Evolutionary conservation across 768 basidiomycete species (phyloP).

Genomic region (Sarcodon sp.): DNA sequence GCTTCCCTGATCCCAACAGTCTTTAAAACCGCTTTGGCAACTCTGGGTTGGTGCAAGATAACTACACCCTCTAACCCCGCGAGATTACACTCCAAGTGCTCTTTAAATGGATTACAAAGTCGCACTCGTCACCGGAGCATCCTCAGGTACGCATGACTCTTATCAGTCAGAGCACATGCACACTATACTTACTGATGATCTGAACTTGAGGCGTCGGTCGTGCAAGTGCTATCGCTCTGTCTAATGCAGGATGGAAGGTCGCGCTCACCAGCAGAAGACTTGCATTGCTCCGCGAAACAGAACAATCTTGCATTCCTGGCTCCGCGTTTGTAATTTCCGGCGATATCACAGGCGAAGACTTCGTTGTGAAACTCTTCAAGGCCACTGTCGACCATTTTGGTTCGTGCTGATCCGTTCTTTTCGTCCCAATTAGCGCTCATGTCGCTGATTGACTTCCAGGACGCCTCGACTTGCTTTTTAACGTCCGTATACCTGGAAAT

Average conservation of each 20-base stretch:
- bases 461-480: slow-evolving; percentile 67
- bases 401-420: slow-evolving; percentile 7
- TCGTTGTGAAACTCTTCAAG: slow-evolving; percentile 48
- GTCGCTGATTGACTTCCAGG: slow-evolving; percentile 21
- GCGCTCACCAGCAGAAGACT: slow-evolving; percentile 52
- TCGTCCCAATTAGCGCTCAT: neutral
- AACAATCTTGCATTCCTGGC: slow-evolving; percentile 24
- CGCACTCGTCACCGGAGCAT: slow-evolving; percentile 78
- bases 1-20: no score
- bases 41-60: no score
- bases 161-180: neutral
- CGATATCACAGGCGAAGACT: slow-evolving; percentile 51
- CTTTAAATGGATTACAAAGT: slow-evolving; percentile 27
- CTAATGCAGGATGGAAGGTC: slow-evolving; percentile 55
- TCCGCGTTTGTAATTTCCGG: slow-evolving; percentile 37
- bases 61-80: no score
- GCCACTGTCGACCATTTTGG: slow-evolving; percentile 44
- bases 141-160: slow-evolving; percentile 34
- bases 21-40: no score
- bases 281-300: slow-evolving; percentile 46
- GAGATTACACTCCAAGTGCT: no score
- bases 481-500: slow-evolving; percentile 29
- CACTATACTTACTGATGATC: neutral
- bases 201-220: slow-evolving; percentile 44
- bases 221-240: slow-evolving; percentile 53